A percentile compares a stretch with the other conserved stretches of the same genome.
phyloP scores from a whole-genome alignment of 148 eudicot genomes.

The Simmondsia chinensis region DNA sequence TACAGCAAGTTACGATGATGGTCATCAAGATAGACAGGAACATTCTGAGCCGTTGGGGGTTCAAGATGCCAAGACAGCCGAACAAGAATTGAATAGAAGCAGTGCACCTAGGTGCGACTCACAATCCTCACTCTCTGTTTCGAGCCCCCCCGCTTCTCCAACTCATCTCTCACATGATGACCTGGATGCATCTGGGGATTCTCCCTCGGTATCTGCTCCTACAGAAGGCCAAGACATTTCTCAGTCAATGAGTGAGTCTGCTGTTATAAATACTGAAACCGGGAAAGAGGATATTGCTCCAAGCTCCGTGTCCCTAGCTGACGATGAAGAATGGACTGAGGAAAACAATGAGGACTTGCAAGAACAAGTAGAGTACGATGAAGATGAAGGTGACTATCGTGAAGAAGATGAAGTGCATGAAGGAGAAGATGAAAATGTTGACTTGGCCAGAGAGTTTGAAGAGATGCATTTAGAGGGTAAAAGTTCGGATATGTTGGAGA shows the following conservation, averaged over 20 bases:
- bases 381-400: conserved; percentile 69
- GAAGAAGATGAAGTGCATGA: conserved; percentile 83
- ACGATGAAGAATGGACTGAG: conserved; percentile 85
- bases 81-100: conserved; percentile 28
- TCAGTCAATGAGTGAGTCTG: conserved; percentile 26
- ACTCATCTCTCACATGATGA: conserved; percentile 88
- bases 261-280: conserved; percentile 19
- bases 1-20: conserved; percentile 27
- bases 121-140: conserved; percentile 83
- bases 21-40: conserved; percentile 29
- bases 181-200: conserved; percentile 75
- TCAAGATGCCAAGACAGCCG: conserved; percentile 22
- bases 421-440: conserved; percentile 46
- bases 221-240: conserved; percentile 31
- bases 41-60: conserved; percentile 26
- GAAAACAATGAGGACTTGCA: conserved; percentile 54
- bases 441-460: conserved; percentile 53
- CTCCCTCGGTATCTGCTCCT: conserved; percentile 23
- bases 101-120: conserved; percentile 59
- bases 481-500: conserved; percentile 38
- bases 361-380: conserved; percentile 89
- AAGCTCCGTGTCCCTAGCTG: conserved; percentile 43
- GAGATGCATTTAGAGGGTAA: conserved; percentile 45
- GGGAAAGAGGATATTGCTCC: conserved; percentile 23
- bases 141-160: conserved; percentile 88